Percentiles rank a stretch among this genome's conserved stretches.
phyloP scores from a whole-genome alignment of 208 protist genomes.

The Leishmania gerbilli region DNA sequence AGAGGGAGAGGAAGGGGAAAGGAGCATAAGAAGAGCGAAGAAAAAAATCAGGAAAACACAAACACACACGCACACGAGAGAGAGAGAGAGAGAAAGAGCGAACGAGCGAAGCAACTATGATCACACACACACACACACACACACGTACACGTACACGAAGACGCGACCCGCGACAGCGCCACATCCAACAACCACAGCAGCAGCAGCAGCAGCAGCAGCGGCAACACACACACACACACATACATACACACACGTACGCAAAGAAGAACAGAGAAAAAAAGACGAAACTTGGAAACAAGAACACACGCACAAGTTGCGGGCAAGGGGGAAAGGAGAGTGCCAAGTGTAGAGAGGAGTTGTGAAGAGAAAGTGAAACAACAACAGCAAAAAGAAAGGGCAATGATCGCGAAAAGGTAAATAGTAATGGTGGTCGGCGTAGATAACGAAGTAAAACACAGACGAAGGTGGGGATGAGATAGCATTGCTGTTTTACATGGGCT shows the following conservation, averaged over 20 bases:
- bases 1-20: neutral
- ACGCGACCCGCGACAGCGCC: neutral
- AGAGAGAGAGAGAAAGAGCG: neutral
- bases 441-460: neutral
- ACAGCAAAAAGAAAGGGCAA: neutral
- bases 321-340: neutral
- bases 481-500: conserved; percentile 10
- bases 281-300: neutral
- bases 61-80: neutral
- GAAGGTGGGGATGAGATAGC: neutral
- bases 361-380: neutral
- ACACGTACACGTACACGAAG: neutral
- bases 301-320: neutral
- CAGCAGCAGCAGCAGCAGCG: neutral
- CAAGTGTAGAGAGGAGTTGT: neutral
- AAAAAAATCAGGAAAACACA: neutral
- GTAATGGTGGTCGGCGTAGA: neutral
- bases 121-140: neutral
- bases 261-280: neutral
- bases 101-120: neutral
- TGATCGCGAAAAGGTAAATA: neutral
- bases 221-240: neutral
- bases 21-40: neutral
- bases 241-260: neutral
- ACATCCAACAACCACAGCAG: neutral